Evolutionary conservation across 208 protist genomes (phyloP).

Genomic region (Acanthamoeba quina): DNA sequence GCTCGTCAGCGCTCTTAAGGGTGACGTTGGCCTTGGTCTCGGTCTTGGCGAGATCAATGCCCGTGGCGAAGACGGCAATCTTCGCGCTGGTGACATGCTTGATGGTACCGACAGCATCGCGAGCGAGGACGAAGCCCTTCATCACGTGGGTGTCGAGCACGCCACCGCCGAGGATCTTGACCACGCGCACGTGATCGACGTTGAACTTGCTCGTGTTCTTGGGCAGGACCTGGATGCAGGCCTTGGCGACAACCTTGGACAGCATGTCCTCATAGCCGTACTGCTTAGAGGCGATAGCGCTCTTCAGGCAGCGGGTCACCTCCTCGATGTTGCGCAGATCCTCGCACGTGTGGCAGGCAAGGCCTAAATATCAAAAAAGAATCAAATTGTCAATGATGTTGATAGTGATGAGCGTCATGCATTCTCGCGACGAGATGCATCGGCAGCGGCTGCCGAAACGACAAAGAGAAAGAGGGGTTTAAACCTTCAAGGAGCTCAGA

Average conservation of each 20-base stretch:
- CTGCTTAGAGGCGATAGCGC: conserved; percentile 94
- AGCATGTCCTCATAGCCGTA: conserved; percentile 97
- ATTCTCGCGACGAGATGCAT: not conserved
- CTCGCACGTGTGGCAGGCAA: conserved; percentile 86
- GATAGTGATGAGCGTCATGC: not conserved
- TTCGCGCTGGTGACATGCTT: conserved; percentile 97
- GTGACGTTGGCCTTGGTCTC: conserved; percentile 99
- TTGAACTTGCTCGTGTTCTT: conserved; percentile 98
- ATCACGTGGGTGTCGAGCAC: conserved; percentile 96
- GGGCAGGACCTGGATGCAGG: conserved; percentile 97
- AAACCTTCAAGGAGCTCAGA: conserved; percentile 93
- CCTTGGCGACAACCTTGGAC: conserved; percentile 95
- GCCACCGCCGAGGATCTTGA: conserved; percentile 98
- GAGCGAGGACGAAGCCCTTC: conserved; percentile 98
- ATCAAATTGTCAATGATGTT: not conserved
- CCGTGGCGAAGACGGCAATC: conserved; percentile 98
- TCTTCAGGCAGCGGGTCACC: conserved; percentile 77
- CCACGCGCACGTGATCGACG: conserved; percentile 99
- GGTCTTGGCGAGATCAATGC: conserved; percentile 97
- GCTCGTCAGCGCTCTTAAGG: conserved; percentile 98
- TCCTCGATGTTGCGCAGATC: conserved; percentile 91
- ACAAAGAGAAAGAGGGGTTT: not conserved
- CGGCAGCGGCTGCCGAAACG: not conserved
- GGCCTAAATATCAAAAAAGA: not conserved
- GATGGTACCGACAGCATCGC: conserved; percentile 94